Evolutionary conservation across 352 stramenopile genomes (phyloP).

Genomic region (Globisporangium canariense): DNA sequence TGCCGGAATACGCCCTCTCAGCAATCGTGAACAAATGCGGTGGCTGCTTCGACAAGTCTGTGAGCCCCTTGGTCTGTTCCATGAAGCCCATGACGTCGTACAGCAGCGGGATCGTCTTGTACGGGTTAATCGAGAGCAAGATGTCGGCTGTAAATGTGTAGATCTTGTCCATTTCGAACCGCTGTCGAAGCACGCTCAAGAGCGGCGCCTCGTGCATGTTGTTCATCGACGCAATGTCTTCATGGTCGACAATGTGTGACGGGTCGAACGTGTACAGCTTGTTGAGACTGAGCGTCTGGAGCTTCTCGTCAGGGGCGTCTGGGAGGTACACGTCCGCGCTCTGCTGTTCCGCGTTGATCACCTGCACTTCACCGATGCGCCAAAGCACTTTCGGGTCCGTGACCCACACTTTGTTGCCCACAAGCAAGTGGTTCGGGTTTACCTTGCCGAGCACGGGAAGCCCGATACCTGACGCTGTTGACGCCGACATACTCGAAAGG

Average conservation of each 20-base stretch:
- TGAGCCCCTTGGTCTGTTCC: constrained; percentile 32
- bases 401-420: constrained; percentile 74
- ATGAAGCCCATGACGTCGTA: constrained; percentile 82
- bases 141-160: constrained; percentile 88
- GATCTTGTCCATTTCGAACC: constrained; percentile 78
- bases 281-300: constrained; percentile 42
- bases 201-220: constrained; percentile 88
- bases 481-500: not conserved
- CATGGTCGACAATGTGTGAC: constrained; percentile 80
- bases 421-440: constrained; percentile 40
- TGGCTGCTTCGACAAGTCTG: constrained; percentile 26
- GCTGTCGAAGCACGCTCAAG: constrained; percentile 71
- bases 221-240: constrained; percentile 88
- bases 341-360: constrained; percentile 38
- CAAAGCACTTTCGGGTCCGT: constrained; percentile 70
- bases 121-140: constrained; percentile 81
- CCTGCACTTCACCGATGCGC: constrained; percentile 74
- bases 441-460: constrained; percentile 43
- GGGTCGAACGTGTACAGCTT: constrained; percentile 81
- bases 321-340: constrained; percentile 57
- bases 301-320: constrained; percentile 54
- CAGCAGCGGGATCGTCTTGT: constrained; percentile 83
- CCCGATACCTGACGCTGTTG: not conserved
- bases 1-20: constrained; percentile 67
- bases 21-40: constrained; percentile 83